Conservation (phyloP, 1,284 basidiomycete species). For the Neolentinus lepideus region DNA sequence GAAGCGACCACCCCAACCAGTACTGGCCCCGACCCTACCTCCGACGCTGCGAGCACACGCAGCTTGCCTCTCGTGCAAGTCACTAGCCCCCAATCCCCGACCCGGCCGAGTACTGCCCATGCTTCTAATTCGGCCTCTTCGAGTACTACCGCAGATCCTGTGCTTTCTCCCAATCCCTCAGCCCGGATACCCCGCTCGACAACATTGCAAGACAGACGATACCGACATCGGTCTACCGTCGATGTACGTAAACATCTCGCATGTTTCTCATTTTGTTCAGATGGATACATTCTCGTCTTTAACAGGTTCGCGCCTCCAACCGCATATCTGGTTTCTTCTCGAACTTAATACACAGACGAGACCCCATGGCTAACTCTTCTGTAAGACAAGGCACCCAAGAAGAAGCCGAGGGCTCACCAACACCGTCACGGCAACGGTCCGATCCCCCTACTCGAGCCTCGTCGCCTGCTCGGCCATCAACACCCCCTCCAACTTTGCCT, state of each 20-base stretch:
- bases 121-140: conserved; percentile 18
- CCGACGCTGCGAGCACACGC: conserved; percentile 47
- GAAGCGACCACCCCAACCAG: background rate
- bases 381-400: conserved; percentile 17
- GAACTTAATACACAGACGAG: conserved; percentile 69
- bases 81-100: conserved; percentile 22
- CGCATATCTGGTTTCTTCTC: conserved; percentile 76
- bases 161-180: conserved; percentile 14
- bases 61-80: conserved; percentile 51
- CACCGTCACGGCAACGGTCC: conserved; percentile 10
- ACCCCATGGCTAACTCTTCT: conserved; percentile 26
- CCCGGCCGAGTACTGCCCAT: conserved; percentile 11
- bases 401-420: conserved; percentile 17
- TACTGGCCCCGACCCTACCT: conserved; percentile 10
- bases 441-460: background rate
- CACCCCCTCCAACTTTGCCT: conserved; percentile 64
- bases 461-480: conserved; percentile 18
- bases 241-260: conserved; percentile 30
- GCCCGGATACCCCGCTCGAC: conserved; percentile 8
- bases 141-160: conserved; percentile 20
- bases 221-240: conserved; percentile 34
- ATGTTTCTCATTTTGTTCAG: background rate
- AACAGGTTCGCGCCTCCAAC: conserved; percentile 53
- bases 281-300: conserved; percentile 7
- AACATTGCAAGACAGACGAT: conserved; percentile 24